phyloP scores from a whole-genome alignment of 805 yeast genomes.

The Grigorovia humatica region DNA sequence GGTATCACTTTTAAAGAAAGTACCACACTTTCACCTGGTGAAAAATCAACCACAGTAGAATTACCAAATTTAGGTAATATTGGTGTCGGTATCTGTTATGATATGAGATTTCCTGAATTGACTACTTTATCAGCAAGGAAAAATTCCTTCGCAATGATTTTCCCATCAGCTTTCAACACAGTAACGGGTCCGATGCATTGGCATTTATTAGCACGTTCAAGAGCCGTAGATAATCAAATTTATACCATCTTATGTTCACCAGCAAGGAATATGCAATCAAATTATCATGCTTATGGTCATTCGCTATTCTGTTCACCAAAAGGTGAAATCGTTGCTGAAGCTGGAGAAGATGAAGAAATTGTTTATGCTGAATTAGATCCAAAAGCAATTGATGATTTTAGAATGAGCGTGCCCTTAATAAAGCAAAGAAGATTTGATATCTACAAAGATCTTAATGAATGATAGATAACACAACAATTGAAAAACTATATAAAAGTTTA shows the following conservation, averaged over 20 bases:
- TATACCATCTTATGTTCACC: slow-evolving; percentile 79
- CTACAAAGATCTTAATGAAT: slow-evolving; percentile 24
- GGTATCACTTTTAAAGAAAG: slow-evolving; percentile 85
- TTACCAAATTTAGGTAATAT: slow-evolving; percentile 28
- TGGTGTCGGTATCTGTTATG: slow-evolving; percentile 83
- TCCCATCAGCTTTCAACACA: slow-evolving; percentile 79
- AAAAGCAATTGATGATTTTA: slow-evolving; percentile 41
- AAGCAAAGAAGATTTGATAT: slow-evolving; percentile 65
- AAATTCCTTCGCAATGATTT: slow-evolving; percentile 64
- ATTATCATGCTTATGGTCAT: slow-evolving; percentile 60
- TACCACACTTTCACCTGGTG: slow-evolving; percentile 64
- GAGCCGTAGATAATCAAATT: slow-evolving; percentile 68
- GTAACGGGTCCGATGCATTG: slow-evolving; percentile 79
- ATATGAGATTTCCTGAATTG: slow-evolving; percentile 70
- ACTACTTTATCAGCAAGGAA: slow-evolving; percentile 60
- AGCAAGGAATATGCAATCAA: slow-evolving; percentile 56
- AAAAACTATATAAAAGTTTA: too few species aligned
- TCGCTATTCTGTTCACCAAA: slow-evolving; percentile 53
- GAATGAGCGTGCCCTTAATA: slow-evolving; percentile 60
- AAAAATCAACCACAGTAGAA: slow-evolving; percentile 57
- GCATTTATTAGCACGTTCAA: slow-evolving; percentile 61
- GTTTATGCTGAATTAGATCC: slow-evolving; percentile 68
- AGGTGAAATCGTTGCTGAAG: slow-evolving; percentile 55
- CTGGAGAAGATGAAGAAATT: slow-evolving; percentile 70
- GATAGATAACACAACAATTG: too few species aligned